Percentiles rank a stretch among this genome's conserved stretches.
phyloP scores from a whole-genome alignment of 2,329 filamentous ascomycete species.

The Aureobasidium sp. region DNA sequence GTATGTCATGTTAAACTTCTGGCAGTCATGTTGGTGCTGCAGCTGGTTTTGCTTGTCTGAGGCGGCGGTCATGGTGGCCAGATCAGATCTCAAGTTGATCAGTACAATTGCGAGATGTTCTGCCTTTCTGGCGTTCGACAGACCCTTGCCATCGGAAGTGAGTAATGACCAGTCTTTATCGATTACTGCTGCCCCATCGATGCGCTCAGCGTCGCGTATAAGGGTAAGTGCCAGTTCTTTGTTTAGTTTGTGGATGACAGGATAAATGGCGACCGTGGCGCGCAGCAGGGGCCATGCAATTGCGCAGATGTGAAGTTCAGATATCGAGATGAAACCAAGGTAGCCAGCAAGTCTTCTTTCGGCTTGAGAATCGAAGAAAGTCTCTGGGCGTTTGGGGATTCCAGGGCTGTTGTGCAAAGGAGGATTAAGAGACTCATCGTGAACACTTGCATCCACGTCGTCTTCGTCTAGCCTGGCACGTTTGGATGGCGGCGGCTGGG shows the following conservation, averaged over 20 bases:
- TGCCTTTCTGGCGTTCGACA: not conserved
- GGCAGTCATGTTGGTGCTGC: not conserved
- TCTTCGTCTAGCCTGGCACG: not conserved
- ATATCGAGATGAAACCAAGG: not conserved
- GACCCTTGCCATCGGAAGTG: slow-evolving; percentile 2
- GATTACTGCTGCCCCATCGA: not conserved
- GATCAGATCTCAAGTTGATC: not conserved
- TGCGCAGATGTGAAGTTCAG: not conserved
- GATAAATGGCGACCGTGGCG: not conserved
- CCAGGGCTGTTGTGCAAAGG: not conserved
- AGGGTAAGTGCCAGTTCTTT: not conserved
- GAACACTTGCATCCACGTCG: not conserved
- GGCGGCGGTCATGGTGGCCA: not conserved
- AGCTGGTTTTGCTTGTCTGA: not conserved
- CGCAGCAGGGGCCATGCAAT: not conserved
- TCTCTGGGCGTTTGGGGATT: not conserved
- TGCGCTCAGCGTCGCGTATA: not conserved
- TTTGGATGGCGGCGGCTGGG: not conserved
- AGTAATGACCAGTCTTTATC: not conserved
- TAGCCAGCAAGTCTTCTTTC: not conserved
- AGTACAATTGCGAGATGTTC: not conserved
- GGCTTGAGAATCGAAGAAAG: not conserved
- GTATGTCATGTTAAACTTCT: not conserved
- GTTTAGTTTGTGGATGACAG: not conserved
- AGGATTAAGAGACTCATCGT: not conserved